Base-by-base conservation (phyloP, 305 asterid genomes). In the Stenogyne calaminthoides region DNA sequence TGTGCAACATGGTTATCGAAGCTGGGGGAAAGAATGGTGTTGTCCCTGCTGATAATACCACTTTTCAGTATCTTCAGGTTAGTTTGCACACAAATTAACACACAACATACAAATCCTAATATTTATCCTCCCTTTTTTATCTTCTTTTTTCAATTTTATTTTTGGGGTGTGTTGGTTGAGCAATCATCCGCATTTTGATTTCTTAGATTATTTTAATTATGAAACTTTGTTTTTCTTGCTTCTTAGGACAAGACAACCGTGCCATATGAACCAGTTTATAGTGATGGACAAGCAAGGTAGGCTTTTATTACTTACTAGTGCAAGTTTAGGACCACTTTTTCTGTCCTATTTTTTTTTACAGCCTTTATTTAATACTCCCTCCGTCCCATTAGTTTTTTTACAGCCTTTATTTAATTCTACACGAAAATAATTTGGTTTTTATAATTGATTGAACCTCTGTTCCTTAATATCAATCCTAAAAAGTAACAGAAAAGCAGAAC, bases 1-100 rank as follows among this genome's bases (percentile, higher is more conserved):
- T 92, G 76, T 92, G 96, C 96, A 90, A 80, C 82, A 92, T 92
- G 97, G 98, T 88, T 73, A 87, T 95, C 71, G 98, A 92, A 83
- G 98, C 98, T 72, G 98, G 99, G 16, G 99, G 96, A 54, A 92
- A 92, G 79, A 92, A 90, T 74, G 98, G 98, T 39, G 73, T 92
- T 64, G 84, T 92, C 49, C 97, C 94, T 68, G 91, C 97, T 55
- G 98, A 92, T 82, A 80, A 79, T 77, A 92, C 92, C 64, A 92
- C 97, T 0, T 90, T 70, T 75, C 85, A 76, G 39, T 66, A 55
- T 32, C 52, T 67, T 57, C 32, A 61, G 93, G 88, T 86, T 63
- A 87, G 84, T 73, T 92, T n/a, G n/a, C n/a, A n/a, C n/a, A n/a
- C n/a, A n/a, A n/a, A n/a, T n/a, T n/a, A n/a, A n/a, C n/a, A n/a